phyloP scores from a whole-genome alignment of 805 yeast species.

The Saccharomycopsis microspora region DNA sequence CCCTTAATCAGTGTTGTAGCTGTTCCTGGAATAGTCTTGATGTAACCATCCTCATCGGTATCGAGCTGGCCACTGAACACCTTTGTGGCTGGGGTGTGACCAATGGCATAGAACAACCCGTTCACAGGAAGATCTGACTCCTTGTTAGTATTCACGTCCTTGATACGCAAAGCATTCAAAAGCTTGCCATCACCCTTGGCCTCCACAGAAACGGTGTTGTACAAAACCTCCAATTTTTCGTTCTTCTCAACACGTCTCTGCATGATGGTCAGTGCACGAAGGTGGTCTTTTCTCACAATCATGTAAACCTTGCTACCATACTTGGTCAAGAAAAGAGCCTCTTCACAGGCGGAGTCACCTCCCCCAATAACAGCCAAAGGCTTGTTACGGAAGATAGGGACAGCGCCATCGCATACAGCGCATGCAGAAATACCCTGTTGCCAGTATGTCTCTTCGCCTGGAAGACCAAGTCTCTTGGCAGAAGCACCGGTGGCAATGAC shows the following conservation, averaged over 20 bases:
- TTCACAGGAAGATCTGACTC: constrained; percentile 60
- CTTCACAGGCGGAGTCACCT: constrained; percentile 99
- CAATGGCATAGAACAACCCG: constrained; percentile 96
- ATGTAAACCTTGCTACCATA: constrained; percentile 93
- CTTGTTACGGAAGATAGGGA: constrained; percentile 95
- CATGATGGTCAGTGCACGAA: constrained; percentile 96
- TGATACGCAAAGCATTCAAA: constrained; percentile 49
- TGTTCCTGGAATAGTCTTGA: constrained; percentile 83
- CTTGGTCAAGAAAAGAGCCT: constrained; percentile 92
- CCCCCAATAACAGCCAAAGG: constrained; percentile 98
- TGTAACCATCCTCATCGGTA: constrained; percentile 80
- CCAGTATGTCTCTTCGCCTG: constrained; percentile 98
- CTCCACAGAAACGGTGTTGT: constrained; percentile 74
- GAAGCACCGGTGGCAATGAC: constrained; percentile 97
- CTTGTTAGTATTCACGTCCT: constrained; percentile 65
- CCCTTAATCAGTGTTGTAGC: constrained; percentile 79
- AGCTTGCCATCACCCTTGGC: constrained; percentile 92
- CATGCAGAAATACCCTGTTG: constrained; percentile 99
- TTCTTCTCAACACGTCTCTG: constrained; percentile 79
- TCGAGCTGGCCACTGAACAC: constrained; percentile 71
- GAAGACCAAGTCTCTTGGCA: constrained; percentile 85
- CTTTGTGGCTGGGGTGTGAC: constrained; percentile 90
- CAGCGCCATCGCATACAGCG: constrained; percentile 99
- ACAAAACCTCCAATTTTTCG: constrained; percentile 84
- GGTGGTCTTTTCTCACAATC: constrained; percentile 85